phyloP scores from a whole-genome alignment of 371 early-diverging fungal species.

The Antonospora locustae region DNA sequence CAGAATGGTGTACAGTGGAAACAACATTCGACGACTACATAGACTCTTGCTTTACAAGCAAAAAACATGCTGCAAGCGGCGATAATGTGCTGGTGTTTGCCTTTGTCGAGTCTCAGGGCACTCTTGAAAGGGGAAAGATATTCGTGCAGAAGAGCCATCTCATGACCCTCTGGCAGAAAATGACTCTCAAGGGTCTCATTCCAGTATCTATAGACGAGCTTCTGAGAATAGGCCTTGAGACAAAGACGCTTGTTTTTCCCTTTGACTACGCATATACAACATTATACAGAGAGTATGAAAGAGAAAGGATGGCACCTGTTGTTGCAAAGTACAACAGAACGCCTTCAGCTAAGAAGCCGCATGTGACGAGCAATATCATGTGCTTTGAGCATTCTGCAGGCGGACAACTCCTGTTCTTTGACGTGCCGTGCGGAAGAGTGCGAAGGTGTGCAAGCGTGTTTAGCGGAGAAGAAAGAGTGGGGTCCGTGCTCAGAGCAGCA shows the following conservation, averaged over 20 bases:
- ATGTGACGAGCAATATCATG: conserved; percentile 4
- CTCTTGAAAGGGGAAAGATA: conserved; percentile 20
- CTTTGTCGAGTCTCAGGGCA: background rate
- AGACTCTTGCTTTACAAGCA: too few species aligned
- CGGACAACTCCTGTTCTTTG: conserved; percentile 24
- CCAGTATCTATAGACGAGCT: conserved; percentile 43
- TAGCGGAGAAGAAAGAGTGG: conserved; percentile 13
- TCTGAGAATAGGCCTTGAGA: conserved; percentile 41
- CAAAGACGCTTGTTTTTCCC: conserved; percentile 22
- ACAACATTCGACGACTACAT: too few species aligned
- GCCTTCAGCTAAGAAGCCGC: conserved; percentile 27
- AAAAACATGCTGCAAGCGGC: too few species aligned
- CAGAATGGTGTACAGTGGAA: too few species aligned
- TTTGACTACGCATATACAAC: conserved; percentile 30
- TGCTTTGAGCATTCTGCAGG: conserved; percentile 5
- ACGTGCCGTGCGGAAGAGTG: conserved; percentile 22
- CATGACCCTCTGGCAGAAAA: conserved; percentile 14
- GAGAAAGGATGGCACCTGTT: conserved; percentile 2
- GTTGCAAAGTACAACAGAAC: conserved; percentile 33
- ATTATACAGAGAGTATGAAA: conserved; percentile 28
- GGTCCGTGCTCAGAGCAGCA: conserved; percentile 38
- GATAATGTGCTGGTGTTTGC: too few species aligned
- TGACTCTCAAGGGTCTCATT: conserved; percentile 31
- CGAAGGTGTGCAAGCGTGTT: conserved; percentile 25
- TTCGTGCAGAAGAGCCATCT: conserved; percentile 17